Base-by-base conservation (phyloP, 1,284 basidiomycete genomes). In the Leccinum subrobustum region DNA sequence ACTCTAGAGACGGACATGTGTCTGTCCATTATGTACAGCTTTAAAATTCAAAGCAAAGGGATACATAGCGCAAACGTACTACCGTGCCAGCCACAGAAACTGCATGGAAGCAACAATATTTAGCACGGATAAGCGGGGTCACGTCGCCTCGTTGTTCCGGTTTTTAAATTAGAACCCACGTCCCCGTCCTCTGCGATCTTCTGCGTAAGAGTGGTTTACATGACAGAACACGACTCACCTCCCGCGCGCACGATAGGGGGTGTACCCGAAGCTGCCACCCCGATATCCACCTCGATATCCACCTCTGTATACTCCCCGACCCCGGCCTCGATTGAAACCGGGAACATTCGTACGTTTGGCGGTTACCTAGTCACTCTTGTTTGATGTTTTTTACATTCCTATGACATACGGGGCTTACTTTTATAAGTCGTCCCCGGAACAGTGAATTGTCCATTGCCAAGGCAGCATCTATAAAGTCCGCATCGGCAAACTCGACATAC, bases 401-500 rank as follows among this genome's bases (percentile, higher is more conserved):
- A 53, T 29, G 59, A 35, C 59, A 56, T 20, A 54, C 29, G 50
- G 54, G 55, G 52, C 62, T 64, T 64, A 94, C 95, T 81, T 96
- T 96, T 75, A 99, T 91, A 72, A 96, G 77, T 64, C 96, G 86
- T 33, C 95, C 95, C 57, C 92, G 87, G 84, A 99, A 98, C 69
- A 96, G 78, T 33, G 92, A 95, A 70, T 98, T 96, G 77, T 99
- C 94, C 80, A 99, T 85, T n/a, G 95, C 89, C 66, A 96, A 73
- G 18, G 97, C 96, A 65, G 95, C 92, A 68, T 95, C 91, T 59
- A 99, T 92, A 65, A 93, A 87, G 60, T 92, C 88, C n/a, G 95
- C 84, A 69, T 98, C 95, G 67, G 97, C 88, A 75, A 99, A 99
- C 76, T 99, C 97, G 57, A 99, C 95, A 78, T 99, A 99, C 56